Evolutionary conservation across 306 rosid genomes (phyloP).

Genomic region (Quercus cerris): DNA sequence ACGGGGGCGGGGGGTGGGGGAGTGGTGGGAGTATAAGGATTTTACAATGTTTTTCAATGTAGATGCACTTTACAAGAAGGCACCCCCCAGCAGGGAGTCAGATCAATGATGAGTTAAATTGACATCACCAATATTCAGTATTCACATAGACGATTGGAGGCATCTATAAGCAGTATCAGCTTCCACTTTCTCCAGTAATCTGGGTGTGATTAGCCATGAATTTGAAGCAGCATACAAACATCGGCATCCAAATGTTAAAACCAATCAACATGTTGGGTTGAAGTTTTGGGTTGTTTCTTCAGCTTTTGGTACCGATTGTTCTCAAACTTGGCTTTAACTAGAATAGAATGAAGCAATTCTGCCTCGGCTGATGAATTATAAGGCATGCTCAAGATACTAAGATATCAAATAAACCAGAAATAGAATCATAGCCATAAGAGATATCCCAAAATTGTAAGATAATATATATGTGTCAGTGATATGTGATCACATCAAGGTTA

Average conservation of each 20-base stretch:
- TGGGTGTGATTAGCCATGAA: not conserved
- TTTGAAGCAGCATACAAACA: not conserved
- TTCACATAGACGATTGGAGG: too few species aligned
- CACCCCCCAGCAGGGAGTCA: not conserved
- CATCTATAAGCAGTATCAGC: not conserved
- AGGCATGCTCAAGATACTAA: constrained; percentile 56
- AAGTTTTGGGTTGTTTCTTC: constrained; percentile 65
- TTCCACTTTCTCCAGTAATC: not conserved
- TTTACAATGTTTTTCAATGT: not conserved
- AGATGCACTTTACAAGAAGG: not conserved
- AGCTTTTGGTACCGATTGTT: constrained; percentile 78
- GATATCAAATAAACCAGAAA: constrained; percentile 27
- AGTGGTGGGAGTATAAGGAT: too few species aligned
- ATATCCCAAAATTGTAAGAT: not conserved
- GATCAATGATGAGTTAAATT: too few species aligned
- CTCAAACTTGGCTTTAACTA: constrained; percentile 75
- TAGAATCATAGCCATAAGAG: not conserved
- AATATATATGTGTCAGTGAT: not conserved
- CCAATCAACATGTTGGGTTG: constrained; percentile 76
- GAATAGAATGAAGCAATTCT: constrained; percentile 70
- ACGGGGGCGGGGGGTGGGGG: too few species aligned
- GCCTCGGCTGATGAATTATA: constrained; percentile 74
- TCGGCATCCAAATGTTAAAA: constrained; percentile 33
- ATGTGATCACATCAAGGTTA: not conserved
- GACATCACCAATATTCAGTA: too few species aligned